Evolutionary conservation across 2,329 filamentous ascomycete species (phyloP), one percentile per base, ranked within the genome.

Genomic region (Pezicula neosporulosa): DNA sequence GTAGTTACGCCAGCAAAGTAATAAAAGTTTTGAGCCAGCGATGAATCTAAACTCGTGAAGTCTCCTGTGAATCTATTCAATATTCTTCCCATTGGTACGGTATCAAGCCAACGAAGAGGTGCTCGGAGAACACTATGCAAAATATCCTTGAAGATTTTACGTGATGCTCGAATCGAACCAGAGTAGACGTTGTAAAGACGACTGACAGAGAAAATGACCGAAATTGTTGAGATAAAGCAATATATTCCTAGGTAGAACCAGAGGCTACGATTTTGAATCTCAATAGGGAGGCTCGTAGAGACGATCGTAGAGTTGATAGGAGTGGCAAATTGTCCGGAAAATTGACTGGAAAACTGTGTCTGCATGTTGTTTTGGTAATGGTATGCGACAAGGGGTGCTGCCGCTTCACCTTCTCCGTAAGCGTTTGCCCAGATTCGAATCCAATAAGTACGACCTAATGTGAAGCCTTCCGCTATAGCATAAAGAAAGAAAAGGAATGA

Each of bases 41-140:
- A 75, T 8, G 80, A 84, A 68, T 92, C 88, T 47, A 91, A 78
- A 43, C 81, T 77, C 57, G 84, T 81, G 66, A 92, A 90, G 66
- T 92, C 88, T 5, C 83, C 77, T 0, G 87, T 89, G 66, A 91
- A 89, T 1, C 89, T 78, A 68, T 92, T 92, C 30, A 91, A 72
- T 30, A 92, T 80, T 38, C 87, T 80, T 6, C 88, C 89, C 1
- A 89, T 76, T 0, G 88, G 88, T 0, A 89, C 83, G 0, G 86
- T 90, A 62, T 92, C 88, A 21, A 92, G 75, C 86, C 87, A 91
- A 51, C 86, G 77, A 13, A 91, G 74, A 1, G 86, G 87, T 6
- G 87, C 82, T 13, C 85, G 81, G 8, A 92, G 73, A 6, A 92
- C 77, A 2, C 79, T 74, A 58, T 80, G 81, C 24, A 85, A 80